Percentiles rank a stretch among this genome's conserved stretches.
phyloP scores from a whole-genome alignment of 208 protist genomes.

The Leishmania amazonensis region DNA sequence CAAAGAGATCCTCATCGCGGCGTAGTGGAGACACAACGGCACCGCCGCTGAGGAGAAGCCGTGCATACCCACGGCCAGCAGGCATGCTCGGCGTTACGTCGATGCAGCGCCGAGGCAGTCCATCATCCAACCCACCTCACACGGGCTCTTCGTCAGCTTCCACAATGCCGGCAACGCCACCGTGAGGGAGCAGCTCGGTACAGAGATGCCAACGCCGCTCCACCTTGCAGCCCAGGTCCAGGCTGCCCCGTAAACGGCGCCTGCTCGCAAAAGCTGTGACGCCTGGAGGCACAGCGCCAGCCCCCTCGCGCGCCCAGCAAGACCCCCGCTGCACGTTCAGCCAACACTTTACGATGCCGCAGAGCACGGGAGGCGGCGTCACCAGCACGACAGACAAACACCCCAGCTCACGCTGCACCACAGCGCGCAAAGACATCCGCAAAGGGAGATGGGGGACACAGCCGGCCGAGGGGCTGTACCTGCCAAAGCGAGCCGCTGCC shows the following conservation, averaged over 20 bases:
- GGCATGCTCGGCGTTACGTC: too few species aligned
- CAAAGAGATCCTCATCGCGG: too few species aligned
- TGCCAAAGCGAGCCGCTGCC: too few species aligned
- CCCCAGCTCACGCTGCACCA: not conserved
- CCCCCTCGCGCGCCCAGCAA: not conserved
- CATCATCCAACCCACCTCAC: not conserved
- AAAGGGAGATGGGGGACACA: not conserved
- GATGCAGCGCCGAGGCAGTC: not conserved
- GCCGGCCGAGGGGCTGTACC: too few species aligned
- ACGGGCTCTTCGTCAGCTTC: not conserved
- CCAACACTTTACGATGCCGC: not conserved
- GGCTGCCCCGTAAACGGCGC: too few species aligned
- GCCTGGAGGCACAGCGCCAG: not conserved
- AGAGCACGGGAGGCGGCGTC: not conserved
- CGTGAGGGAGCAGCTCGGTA: too few species aligned
- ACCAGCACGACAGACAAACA: not conserved
- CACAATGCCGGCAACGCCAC: not conserved
- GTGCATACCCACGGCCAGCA: too few species aligned
- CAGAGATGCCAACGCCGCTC: too few species aligned
- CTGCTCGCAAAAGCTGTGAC: too few species aligned
- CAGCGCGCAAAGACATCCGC: not conserved
- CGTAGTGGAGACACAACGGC: too few species aligned
- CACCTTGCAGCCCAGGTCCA: not conserved
- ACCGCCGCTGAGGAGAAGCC: too few species aligned
- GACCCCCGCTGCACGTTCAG: not conserved